Percentiles rank a stretch among this genome's conserved stretches.
Conservation (phyloP, 2,329 filamentous ascomycete genomes). For the Ceratocystis huliohia region DNA sequence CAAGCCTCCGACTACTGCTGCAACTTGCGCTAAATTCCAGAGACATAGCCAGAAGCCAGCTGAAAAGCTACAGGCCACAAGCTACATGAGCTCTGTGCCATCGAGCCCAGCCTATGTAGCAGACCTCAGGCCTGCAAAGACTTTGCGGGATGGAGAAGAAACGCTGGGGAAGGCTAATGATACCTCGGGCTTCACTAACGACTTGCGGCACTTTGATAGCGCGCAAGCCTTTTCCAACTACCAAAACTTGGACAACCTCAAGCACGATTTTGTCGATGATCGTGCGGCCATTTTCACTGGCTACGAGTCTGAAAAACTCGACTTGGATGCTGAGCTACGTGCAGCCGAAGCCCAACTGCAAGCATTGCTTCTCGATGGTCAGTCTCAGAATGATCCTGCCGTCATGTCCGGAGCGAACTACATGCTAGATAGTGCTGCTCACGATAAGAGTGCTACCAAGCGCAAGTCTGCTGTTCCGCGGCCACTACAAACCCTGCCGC, state of each 20-base stretch:
- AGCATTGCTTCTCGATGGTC: neutral
- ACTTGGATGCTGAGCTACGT: neutral
- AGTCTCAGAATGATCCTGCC: neutral
- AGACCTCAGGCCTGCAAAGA: neutral
- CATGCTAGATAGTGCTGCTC: neutral
- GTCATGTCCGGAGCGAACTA: neutral
- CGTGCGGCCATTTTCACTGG: neutral
- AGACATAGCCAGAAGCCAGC: neutral
- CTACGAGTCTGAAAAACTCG: neutral
- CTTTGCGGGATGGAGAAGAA: neutral
- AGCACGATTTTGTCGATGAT: neutral
- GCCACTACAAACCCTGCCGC: neutral
- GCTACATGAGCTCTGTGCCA: too few species aligned
- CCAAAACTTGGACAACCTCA: neutral
- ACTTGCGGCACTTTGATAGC: neutral
- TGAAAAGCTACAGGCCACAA: neutral
- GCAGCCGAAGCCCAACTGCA: neutral
- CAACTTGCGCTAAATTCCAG: neutral
- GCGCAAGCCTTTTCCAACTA: neutral
- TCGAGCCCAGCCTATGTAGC: neutral
- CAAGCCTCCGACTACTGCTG: neutral
- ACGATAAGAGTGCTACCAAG: neutral
- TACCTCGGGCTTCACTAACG: neutral
- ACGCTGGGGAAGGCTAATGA: neutral
- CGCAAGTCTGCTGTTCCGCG: slow-evolving; percentile 5